Conservation (phyloP, 805 yeast species). For the Danielia reshetovae region DNA sequence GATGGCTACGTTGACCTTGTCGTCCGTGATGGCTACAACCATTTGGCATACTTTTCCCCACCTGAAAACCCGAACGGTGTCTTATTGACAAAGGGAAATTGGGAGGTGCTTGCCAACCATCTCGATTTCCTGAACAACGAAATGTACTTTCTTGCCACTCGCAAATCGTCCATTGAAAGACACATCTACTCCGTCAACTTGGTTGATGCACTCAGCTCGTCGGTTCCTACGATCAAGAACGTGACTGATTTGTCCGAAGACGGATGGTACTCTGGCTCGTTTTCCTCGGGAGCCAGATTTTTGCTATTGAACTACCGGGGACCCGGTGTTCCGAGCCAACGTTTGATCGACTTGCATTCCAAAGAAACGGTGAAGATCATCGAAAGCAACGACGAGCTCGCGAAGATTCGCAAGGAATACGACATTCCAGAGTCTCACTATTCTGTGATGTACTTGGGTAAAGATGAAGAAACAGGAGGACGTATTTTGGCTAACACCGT, state of each 20-base stretch:
- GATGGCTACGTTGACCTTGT: constrained; percentile 79
- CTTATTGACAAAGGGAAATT: constrained; percentile 62
- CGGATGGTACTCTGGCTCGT: constrained; percentile 69
- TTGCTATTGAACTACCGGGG: constrained; percentile 70
- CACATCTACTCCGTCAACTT: constrained; percentile 73
- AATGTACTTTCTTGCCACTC: constrained; percentile 67
- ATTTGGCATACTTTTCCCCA: constrained; percentile 82
- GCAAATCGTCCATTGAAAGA: constrained; percentile 75
- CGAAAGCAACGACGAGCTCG: constrained; percentile 45
- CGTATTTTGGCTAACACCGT: constrained; percentile 55
- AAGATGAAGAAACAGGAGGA: constrained; percentile 44
- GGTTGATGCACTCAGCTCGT: constrained; percentile 39
- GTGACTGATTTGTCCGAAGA: constrained; percentile 40
- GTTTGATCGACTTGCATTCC: constrained; percentile 45
- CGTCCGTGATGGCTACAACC: constrained; percentile 58
- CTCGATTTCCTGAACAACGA: constrained; percentile 42
- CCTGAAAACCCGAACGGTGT: constrained; percentile 45
- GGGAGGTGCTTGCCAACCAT: constrained; percentile 64
- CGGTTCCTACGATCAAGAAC: constrained; percentile 20
- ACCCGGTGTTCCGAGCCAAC: constrained; percentile 77
- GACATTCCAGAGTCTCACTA: constrained; percentile 54
- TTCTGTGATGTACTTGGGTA: constrained; percentile 51
- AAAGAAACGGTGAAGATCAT: constrained; percentile 36
- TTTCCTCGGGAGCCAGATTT: constrained; percentile 76
- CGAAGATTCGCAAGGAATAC: constrained; percentile 36